Evolutionary conservation across 257 asterid genomes (phyloP).

Genomic region (Galeopsis tetrahit): DNA sequence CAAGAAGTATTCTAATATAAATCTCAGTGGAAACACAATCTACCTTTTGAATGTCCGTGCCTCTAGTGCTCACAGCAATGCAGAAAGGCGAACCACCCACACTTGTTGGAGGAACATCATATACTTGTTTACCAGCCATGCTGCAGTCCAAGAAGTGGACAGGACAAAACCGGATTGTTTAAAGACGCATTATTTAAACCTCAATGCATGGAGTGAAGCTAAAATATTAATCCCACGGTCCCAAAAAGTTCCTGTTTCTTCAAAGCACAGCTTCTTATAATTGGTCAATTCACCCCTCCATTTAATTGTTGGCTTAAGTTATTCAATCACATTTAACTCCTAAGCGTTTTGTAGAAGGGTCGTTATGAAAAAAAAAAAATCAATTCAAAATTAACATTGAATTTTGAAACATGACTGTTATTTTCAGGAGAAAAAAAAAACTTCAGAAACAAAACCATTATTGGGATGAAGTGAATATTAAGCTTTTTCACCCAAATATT

Average conservation of each 20-base stretch:
- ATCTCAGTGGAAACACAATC: constrained; percentile 33
- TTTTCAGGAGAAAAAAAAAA: neutral
- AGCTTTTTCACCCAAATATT: constrained; percentile 9
- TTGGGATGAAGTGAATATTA: neutral
- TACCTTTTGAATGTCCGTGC: constrained; percentile 92
- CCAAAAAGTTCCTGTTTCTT: neutral
- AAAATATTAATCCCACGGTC: constrained; percentile 3
- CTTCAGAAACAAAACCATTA: neutral
- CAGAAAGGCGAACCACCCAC: constrained; percentile 87
- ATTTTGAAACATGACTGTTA: neutral
- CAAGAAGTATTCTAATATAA: constrained; percentile 5
- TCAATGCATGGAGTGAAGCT: constrained; percentile 20
- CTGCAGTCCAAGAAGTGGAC: constrained; percentile 51
- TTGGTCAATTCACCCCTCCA: neutral
- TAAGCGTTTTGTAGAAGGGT: neutral
- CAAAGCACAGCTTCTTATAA: neutral
- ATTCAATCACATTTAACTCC: neutral
- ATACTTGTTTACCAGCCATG: constrained; percentile 96
- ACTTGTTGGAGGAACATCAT: constrained; percentile 84
- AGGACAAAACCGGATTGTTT: neutral
- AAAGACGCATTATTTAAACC: constrained; percentile 19
- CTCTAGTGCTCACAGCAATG: constrained; percentile 88
- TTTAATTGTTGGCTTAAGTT: neutral
- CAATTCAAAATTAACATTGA: neutral
- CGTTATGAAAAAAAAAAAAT: neutral